Evolutionary conservation across 1,284 basidiomycete genomes (phyloP), one percentile per base, ranked within the genome.

Genomic region (Lignosus rhinocerotis): DNA sequence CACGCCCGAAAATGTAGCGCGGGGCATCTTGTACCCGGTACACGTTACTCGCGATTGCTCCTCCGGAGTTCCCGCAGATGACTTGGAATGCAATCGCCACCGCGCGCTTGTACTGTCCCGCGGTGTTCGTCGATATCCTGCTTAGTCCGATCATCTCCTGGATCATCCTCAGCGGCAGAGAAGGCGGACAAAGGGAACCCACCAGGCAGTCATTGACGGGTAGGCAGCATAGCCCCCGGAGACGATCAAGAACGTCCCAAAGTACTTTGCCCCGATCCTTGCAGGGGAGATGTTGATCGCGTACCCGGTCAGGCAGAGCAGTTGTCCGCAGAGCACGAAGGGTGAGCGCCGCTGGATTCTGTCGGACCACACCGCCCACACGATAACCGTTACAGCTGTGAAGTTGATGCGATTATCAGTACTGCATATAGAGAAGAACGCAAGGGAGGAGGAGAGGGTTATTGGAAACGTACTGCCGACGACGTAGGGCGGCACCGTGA

Each of bases 171-270:
- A 38, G 36, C 36, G 36, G 11, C 36, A 16, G 36, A 6, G 36
- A 38, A 38, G 36, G 16, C 4, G 21, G 8, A 45, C 25, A 10
- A 25, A 31, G 19, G n/a, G n/a, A 12, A 66, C 79, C 1, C 57
- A 87, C 88, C 88, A 91, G 17, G 86, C 79, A 8, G 88, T 77
- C 5, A 87, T 72, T 25, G 84, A 85, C 8, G 87, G 87, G 66
- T 86, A 80, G 0, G 80, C 76, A 2, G 80, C 79, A 61, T 89
- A 89, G 42, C 77, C 76, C 12, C 87, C 87, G 0, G 76, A 74
- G 6, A 87, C 85, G 48, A 79, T 79, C 54, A 86, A 78, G 75
- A 83, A 90, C 0, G 81, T 85, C 0, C 86, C 86, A 64, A 88
- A 86, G 66, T 88, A 89, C 70, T 88, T 88, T 30, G 30, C 55